Evolutionary conservation across 2,329 filamentous ascomycete species (phyloP), one percentile per base, ranked within the genome.

Genomic region (Pseudocercospora vitis): DNA sequence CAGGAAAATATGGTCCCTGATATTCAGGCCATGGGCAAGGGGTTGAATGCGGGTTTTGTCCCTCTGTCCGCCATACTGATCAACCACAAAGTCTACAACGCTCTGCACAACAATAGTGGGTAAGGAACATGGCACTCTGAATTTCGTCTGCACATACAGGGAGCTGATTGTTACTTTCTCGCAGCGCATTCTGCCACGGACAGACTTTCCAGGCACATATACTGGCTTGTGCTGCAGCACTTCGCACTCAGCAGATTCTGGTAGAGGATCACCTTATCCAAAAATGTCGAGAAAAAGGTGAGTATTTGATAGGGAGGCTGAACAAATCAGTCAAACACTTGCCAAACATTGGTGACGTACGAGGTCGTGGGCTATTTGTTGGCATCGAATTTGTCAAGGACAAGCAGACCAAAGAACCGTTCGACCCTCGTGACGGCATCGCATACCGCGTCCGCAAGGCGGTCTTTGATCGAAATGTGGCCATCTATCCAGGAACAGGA

Each of bases 161-260:
- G n/a, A n/a, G n/a, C n/a, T n/a, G n/a, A n/a, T n/a, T n/a, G n/a
- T n/a, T n/a, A n/a, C n/a, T n/a, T n/a, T n/a, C n/a, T n/a, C n/a
- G n/a, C n/a, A n/a, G n/a, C n/a, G n/a, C n/a, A n/a, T 81, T 83
- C 56, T 69, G 73, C 5, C 80, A 84, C 52, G 81, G 81, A 0
- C 80, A 84, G 26, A 86, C 83, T 0, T 83, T 82, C 59, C 81
- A 85, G 56, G 78, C 76, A 7, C 80, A 82, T 53, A 78, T 82
- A 0, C 64, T 80, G 0, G 74, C 77, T 31, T 83, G 83, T 58
- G 74, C 84, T 0, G 78, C 82, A 0, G 83, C 81, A 0, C 73
- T 87, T 0, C 81, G 81, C 29, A 82, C 85, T 0, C 82, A 85
- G 62, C 71, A 70, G 28, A 78, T 84, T 11, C 75, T 88, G 12